A percentile compares a stretch with the other conserved stretches of the same genome.
phyloP scores from a whole-genome alignment of 345 rosid species.

The Boechera stricta region DNA sequence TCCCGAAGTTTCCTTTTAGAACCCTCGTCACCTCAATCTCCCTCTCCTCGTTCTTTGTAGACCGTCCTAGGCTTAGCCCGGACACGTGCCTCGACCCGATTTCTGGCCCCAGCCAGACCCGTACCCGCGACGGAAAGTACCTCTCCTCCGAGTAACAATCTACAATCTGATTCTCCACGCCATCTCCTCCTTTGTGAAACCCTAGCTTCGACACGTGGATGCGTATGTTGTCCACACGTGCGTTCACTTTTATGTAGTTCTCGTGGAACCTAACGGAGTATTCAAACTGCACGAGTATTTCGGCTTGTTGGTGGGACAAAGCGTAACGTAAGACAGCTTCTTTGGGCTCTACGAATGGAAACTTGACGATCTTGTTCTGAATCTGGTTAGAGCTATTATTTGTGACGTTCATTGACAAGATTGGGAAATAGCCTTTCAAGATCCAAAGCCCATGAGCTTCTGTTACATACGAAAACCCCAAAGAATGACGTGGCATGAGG shows the following conservation, averaged over 20 bases:
- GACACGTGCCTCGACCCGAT: slow-evolving; percentile 73
- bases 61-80: slow-evolving; percentile 77
- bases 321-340: slow-evolving; percentile 76
- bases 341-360: slow-evolving; percentile 54
- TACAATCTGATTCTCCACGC: slow-evolving; percentile 41
- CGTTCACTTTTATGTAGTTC: slow-evolving; percentile 62
- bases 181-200: slow-evolving; percentile 48
- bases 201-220: slow-evolving; percentile 71
- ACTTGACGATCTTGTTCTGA: slow-evolving; percentile 42
- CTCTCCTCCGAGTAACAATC: slow-evolving; percentile 53
- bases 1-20: slow-evolving; percentile 47
- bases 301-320: slow-evolving; percentile 83
- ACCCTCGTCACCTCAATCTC: slow-evolving; percentile 51
- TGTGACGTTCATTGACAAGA: slow-evolving; percentile 62
- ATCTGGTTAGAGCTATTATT: slow-evolving; percentile 32
- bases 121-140: slow-evolving; percentile 66
- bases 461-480: slow-evolving; percentile 64
- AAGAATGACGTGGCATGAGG: slow-evolving; percentile 44
- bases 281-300: slow-evolving; percentile 70
- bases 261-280: slow-evolving; percentile 65
- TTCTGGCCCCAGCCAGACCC: slow-evolving; percentile 88
- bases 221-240: slow-evolving; percentile 79
- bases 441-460: slow-evolving; percentile 89
- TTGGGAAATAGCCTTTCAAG: slow-evolving; percentile 70
- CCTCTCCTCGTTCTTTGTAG: slow-evolving; percentile 64